Conservation (phyloP, 2,329 filamentous ascomycete species). For the Phyllosticta paracitricarpa region DNA sequence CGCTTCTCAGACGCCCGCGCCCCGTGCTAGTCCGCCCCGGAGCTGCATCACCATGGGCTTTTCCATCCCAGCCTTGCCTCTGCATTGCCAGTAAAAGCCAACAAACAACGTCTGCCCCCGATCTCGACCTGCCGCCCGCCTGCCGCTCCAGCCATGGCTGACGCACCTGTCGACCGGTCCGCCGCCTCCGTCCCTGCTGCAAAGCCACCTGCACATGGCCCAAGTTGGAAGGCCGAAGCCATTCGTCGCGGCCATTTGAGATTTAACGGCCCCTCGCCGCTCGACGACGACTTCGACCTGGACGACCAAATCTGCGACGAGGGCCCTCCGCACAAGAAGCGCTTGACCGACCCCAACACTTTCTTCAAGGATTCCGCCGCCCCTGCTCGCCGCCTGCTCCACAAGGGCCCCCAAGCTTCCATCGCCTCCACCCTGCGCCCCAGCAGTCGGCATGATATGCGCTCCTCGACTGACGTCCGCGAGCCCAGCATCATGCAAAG, state of each 20-base stretch:
- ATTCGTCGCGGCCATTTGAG: constrained; percentile 29
- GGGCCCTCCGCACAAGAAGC: constrained; percentile 10
- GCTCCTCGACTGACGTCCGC: constrained; percentile 17
- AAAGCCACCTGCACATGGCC: constrained; percentile 20
- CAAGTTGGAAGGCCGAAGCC: constrained; percentile 30
- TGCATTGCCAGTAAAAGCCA: neutral
- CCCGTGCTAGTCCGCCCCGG: neutral
- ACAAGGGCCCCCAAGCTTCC: constrained; percentile 3
- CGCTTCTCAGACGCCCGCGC: neutral
- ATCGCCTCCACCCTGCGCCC: neutral
- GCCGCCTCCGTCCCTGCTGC: constrained; percentile 18
- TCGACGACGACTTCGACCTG: neutral
- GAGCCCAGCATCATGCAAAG: constrained; percentile 15
- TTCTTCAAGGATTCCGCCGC: neutral
- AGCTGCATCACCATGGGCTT: neutral
- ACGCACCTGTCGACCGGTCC: neutral
- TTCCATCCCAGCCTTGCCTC: neutral
- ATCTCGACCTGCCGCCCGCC: neutral
- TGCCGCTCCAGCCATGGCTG: neutral
- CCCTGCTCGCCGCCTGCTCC: constrained; percentile 1
- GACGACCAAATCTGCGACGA: constrained; percentile 8
- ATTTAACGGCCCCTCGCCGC: constrained; percentile 28
- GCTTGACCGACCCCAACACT: constrained; percentile 8
- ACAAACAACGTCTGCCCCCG: neutral
- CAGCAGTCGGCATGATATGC: constrained; percentile 11